phyloP scores from a whole-genome alignment of 495 filamentous ascomycete species.

The Barbatosphaeria neglecta region DNA sequence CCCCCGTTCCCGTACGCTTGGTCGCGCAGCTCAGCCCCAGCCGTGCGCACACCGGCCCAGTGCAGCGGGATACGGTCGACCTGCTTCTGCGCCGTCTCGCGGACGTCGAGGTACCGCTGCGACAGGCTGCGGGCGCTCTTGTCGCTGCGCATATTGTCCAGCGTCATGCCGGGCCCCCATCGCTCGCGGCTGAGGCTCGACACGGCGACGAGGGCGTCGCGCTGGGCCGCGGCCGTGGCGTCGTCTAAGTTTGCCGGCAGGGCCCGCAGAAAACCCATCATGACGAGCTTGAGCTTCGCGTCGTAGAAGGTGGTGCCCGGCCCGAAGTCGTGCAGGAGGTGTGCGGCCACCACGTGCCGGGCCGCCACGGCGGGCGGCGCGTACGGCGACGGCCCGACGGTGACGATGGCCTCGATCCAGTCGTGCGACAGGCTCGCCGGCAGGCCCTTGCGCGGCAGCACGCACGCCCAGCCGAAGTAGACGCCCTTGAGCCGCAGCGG shows the following conservation, averaged over 20 bases:
- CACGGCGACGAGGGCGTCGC: conserved; percentile 37
- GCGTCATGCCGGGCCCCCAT: conserved; percentile 35
- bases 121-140: conserved; percentile 14
- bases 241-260: too few relatives aligned
- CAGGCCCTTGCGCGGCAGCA: conserved; percentile 15
- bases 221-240: conserved; percentile 19
- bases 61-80: conserved; percentile 45
- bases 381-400: conserved; percentile 30
- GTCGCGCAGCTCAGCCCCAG: conserved; percentile 37
- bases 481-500: conserved; percentile 41
- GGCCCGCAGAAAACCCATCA: conserved; percentile 44
- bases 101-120: conserved; percentile 27
- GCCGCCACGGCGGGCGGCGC: conserved; percentile 24
- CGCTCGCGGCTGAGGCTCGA: conserved; percentile 40
- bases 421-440: conserved; percentile 2
- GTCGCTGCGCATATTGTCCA: conserved; percentile 13
- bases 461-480: conserved; percentile 51
- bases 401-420: conserved; percentile 47
- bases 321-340: conserved; percentile 38
- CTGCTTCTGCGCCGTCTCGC: conserved; percentile 33
- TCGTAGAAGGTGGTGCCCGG: conserved; percentile 19
- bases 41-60: conserved; percentile 41
- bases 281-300: conserved; percentile 32
- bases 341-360: conserved; percentile 25
- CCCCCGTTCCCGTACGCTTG: conserved; percentile 26